These are phyloP conservation scores for Talaromyces pinophilus DNA, from an alignment of 2,329 filamentous ascomycete genomes.

Conservation along the genomic window DNA sequence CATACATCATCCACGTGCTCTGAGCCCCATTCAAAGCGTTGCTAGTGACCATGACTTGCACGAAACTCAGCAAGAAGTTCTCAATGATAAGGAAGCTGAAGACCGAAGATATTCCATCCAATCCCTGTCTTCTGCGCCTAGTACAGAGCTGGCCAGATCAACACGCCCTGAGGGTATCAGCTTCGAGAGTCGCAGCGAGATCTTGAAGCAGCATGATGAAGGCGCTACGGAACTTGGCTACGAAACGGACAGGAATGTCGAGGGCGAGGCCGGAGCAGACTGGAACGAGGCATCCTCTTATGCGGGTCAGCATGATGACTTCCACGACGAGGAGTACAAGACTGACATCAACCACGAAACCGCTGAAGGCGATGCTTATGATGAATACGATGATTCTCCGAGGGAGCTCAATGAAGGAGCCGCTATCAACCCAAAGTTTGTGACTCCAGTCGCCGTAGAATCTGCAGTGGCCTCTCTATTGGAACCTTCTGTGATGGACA, in stretches of 20 bases:
- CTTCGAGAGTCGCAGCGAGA: conserved; percentile 52
- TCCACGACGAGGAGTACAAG: background rate
- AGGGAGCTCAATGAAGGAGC: conserved; percentile 70
- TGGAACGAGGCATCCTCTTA: conserved; percentile 34
- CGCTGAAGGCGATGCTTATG: conserved; percentile 46
- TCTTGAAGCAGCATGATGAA: conserved; percentile 48
- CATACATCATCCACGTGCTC: conserved; percentile 64
- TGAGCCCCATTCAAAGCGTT: conserved; percentile 91
- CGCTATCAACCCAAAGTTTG: conserved; percentile 72
- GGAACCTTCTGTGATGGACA: conserved; percentile 75
- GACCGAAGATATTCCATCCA: conserved; percentile 56
- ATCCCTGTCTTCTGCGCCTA: conserved; percentile 60
- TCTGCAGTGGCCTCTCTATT: conserved; percentile 89
- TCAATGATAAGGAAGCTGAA: conserved; percentile 60
- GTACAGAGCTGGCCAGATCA: conserved; percentile 58
- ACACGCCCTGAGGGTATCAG: conserved; percentile 55
- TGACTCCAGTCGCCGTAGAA: conserved; percentile 73
- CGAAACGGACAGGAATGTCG: conserved; percentile 34
- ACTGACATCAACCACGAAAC: conserved; percentile 56
- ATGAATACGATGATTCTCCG: conserved; percentile 43
- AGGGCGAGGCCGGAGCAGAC: conserved; percentile 26
- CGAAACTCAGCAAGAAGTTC: conserved; percentile 59
- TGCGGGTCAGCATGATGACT: conserved; percentile 43
- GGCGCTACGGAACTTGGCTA: conserved; percentile 42
- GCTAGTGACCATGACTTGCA: conserved; percentile 78